Percentiles rank a stretch among this genome's conserved stretches.
Conservation (phyloP, 2,329 filamentous ascomycete species). For the Aspergillus versicolor region DNA sequence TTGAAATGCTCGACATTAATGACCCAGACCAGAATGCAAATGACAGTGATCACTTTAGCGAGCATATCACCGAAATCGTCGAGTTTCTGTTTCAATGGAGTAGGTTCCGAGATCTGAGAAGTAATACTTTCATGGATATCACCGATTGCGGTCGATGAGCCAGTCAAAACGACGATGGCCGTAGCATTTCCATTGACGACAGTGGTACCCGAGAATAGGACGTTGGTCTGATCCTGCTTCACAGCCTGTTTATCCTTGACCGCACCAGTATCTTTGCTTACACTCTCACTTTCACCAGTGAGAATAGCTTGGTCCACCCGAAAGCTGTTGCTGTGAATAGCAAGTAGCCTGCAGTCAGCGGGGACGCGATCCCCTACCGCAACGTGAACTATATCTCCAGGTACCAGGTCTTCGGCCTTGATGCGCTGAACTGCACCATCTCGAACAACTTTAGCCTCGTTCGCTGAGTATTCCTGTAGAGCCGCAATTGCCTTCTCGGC, state of each 20-base stretch:
- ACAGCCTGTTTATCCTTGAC: conserved; percentile 81
- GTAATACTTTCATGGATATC: conserved; percentile 99
- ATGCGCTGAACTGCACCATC: conserved; percentile 77
- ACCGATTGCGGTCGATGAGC: conserved; percentile 87
- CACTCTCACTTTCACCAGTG: conserved; percentile 96
- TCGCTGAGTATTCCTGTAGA: conserved; percentile 97
- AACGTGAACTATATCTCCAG: conserved; percentile 86
- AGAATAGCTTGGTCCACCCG: conserved; percentile 94
- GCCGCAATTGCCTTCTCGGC: conserved; percentile 98
- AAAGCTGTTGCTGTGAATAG: conserved; percentile 97
- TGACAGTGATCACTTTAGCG: conserved; percentile 97
- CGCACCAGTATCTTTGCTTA: conserved; percentile 72
- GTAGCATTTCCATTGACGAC: conserved; percentile 92
- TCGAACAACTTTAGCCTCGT: conserved; percentile 90
- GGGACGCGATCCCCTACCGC: conserved; percentile 90
- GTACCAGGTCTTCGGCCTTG: conserved; percentile 96
- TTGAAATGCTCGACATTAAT: conserved; percentile 98
- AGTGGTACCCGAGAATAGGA: conserved; percentile 97
- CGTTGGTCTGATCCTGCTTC: conserved; percentile 96
- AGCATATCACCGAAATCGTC: conserved; percentile 96
- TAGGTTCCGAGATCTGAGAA: conserved; percentile 95
- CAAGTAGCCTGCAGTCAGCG: conserved; percentile 85
- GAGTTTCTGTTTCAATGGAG: conserved; percentile 95
- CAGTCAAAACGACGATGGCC: conserved; percentile 87
- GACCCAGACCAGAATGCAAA: conserved; percentile 94